These are phyloP conservation scores for Hansenula lynferdii DNA, from an alignment of 1,139 yeast species.

Conservation along the genomic window DNA sequence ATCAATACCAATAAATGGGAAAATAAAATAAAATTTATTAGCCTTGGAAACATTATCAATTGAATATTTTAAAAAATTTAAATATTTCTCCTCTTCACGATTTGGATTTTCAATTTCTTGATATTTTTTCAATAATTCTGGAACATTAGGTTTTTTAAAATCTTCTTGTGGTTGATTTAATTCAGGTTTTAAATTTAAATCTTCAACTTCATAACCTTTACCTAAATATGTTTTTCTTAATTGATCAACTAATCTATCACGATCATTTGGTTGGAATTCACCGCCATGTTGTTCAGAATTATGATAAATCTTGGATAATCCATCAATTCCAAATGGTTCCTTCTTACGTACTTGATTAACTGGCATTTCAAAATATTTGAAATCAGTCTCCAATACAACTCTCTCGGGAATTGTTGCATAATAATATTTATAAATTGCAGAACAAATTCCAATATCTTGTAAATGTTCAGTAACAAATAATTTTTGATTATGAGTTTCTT, in stretches of 20 bases:
- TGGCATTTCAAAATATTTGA: constrained; percentile 21
- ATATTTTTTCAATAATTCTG: constrained; percentile 10
- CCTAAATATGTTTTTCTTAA: not conserved
- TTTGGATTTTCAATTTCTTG: constrained; percentile 10
- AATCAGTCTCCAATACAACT: constrained; percentile 21
- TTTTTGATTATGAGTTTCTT: constrained; percentile 11
- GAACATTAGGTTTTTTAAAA: constrained; percentile 15
- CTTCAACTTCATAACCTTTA: not conserved
- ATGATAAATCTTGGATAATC: constrained; percentile 13
- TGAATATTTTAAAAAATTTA: constrained; percentile 20
- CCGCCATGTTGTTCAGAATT: constrained; percentile 3
- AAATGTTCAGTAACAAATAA: constrained; percentile 20
- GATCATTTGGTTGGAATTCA: constrained; percentile 4
- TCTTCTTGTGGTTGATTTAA: constrained; percentile 2
- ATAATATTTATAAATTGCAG: constrained; percentile 22
- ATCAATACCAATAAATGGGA: constrained; percentile 42
- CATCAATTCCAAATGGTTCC: constrained; percentile 17
- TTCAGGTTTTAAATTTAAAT: not conserved
- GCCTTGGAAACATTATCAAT: constrained; percentile 13
- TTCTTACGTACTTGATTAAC: constrained; percentile 13
- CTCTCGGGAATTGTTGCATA: constrained; percentile 22
- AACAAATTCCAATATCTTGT: constrained; percentile 23
- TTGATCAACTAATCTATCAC: not conserved
- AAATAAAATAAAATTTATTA: constrained; percentile 33
- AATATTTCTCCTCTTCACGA: constrained; percentile 13